phyloP scores from a whole-genome alignment of 2,329 filamentous ascomycete species.

The Shiraia sp. region DNA sequence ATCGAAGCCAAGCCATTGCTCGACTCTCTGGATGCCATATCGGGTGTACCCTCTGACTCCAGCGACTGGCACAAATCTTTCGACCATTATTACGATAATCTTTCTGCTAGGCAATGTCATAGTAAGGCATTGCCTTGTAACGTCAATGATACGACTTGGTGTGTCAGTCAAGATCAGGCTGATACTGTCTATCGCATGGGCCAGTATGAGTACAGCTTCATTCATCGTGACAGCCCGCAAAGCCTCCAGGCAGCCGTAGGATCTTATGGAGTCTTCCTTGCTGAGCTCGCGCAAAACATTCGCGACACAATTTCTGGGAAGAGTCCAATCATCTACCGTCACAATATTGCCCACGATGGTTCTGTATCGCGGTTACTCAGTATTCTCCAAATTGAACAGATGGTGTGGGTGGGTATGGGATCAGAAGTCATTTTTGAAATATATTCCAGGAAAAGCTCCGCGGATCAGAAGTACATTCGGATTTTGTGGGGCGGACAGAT shows the following conservation, averaged over 20 bases:
- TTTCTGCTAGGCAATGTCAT: conserved; percentile 79
- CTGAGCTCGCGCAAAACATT: conserved; percentile 70
- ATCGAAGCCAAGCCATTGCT: conserved; percentile 60
- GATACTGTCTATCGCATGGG: conserved; percentile 75
- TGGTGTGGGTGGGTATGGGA: conserved; percentile 88
- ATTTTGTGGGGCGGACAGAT: conserved; percentile 73
- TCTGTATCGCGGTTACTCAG: conserved; percentile 68
- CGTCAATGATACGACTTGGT: conserved; percentile 54
- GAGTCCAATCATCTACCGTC: conserved; percentile 60
- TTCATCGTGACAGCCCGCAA: conserved; percentile 69
- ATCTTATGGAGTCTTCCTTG: conserved; percentile 73
- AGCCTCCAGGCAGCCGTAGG: conserved; percentile 66
- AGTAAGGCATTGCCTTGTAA: conserved; percentile 72
- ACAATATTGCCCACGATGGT: conserved; percentile 83
- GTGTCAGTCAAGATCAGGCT: conserved; percentile 65
- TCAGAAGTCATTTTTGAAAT: conserved; percentile 78
- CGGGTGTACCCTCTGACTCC: conserved; percentile 62
- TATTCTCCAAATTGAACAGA: conserved; percentile 71
- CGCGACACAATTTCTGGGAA: conserved; percentile 46
- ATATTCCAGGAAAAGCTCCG: conserved; percentile 43
- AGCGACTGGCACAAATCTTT: conserved; percentile 70
- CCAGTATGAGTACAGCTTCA: conserved; percentile 78
- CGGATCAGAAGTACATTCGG: conserved; percentile 56
- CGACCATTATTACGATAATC: conserved; percentile 85
- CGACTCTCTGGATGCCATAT: conserved; percentile 66